phyloP scores from a whole-genome alignment of 1,284 basidiomycete genomes.

The Austroboletus novae-zelandiae region DNA sequence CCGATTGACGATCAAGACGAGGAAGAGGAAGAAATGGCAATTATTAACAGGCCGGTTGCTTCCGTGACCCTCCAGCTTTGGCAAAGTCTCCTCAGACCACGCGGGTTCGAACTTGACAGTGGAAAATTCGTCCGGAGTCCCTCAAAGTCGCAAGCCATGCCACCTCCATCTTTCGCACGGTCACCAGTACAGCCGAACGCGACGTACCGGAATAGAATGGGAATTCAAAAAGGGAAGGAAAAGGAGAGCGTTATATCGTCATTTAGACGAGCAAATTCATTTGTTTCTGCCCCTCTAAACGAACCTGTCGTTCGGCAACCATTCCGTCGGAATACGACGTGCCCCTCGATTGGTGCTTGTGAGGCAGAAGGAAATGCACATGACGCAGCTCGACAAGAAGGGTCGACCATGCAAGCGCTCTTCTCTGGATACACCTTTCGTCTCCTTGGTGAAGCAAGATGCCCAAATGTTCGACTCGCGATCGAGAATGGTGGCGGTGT shows the following conservation, averaged over 20 bases:
- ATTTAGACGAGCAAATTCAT: slow-evolving; percentile 58
- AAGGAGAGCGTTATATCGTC: slow-evolving; percentile 49
- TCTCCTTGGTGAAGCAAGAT: slow-evolving; percentile 62
- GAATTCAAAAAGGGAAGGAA: slow-evolving; percentile 11
- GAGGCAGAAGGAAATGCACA: slow-evolving; percentile 17
- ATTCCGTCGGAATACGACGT: slow-evolving; percentile 44
- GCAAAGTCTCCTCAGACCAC: slow-evolving; percentile 58
- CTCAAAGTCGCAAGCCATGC: slow-evolving; percentile 40
- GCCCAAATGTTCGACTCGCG: slow-evolving; percentile 51
- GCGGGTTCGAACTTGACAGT: slow-evolving; percentile 58
- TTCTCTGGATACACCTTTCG: slow-evolving; percentile 57
- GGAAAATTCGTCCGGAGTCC: slow-evolving; percentile 57
- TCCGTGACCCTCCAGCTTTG: slow-evolving; percentile 63
- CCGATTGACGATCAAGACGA: slow-evolving; percentile 30
- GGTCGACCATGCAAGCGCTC: slow-evolving; percentile 23
- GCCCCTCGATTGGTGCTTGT: slow-evolving; percentile 16
- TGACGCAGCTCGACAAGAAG: slow-evolving; percentile 8
- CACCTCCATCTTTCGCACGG: slow-evolving; percentile 15
- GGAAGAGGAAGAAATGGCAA: slow-evolving; percentile 43
- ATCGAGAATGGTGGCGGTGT: slow-evolving; percentile 57
- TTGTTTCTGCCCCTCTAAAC: slow-evolving; percentile 39
- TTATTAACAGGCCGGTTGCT: slow-evolving; percentile 52
- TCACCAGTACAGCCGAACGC: slow-evolving; percentile 1
- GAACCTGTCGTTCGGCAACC: slow-evolving; percentile 39
- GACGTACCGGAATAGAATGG: not conserved